phyloP scores from a whole-genome alignment of 2,329 filamentous ascomycete genomes.

The Uncinocarpus reesii region DNA sequence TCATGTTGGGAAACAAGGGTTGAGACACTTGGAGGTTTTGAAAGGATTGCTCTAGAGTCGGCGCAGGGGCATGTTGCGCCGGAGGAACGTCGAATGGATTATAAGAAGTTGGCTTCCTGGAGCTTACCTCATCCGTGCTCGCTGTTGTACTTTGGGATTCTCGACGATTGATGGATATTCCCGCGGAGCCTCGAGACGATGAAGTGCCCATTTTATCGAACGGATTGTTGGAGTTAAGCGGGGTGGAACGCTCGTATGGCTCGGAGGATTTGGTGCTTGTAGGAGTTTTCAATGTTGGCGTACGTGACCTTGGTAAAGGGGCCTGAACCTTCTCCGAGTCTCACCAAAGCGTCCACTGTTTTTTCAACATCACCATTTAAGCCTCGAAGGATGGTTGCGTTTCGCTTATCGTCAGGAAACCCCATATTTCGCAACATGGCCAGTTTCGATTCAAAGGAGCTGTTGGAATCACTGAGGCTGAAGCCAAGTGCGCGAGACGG shows the following conservation, averaged over 20 bases:
- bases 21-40: slow-evolving; percentile 63
- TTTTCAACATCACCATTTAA: slow-evolving; percentile 76
- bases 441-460: slow-evolving; percentile 61
- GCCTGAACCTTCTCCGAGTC: slow-evolving; percentile 60
- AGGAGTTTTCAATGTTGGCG: slow-evolving; percentile 36
- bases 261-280: slow-evolving; percentile 17
- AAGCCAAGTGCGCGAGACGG: slow-evolving; percentile 48
- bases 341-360: slow-evolving; percentile 72
- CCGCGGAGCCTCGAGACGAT: slow-evolving; percentile 15
- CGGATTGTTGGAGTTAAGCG: slow-evolving; percentile 49
- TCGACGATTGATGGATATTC: slow-evolving; percentile 22
- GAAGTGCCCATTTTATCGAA: slow-evolving; percentile 49
- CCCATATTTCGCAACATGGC: slow-evolving; percentile 77
- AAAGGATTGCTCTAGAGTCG: slow-evolving; percentile 56
- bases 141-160: slow-evolving; percentile 22
- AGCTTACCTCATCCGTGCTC: slow-evolving; percentile 24
- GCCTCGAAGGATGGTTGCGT: slow-evolving; percentile 68
- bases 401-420: slow-evolving; percentile 72
- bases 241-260: slow-evolving; percentile 16
- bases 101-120: slow-evolving; percentile 32
- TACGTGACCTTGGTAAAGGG: slow-evolving; percentile 46
- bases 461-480: slow-evolving; percentile 45
- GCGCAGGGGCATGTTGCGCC: slow-evolving; percentile 26
- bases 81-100: slow-evolving; percentile 57
- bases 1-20: slow-evolving; percentile 64